phyloP scores from a whole-genome alignment of 176 grass and related monocot species.

The Aegilops bicornis region DNA sequence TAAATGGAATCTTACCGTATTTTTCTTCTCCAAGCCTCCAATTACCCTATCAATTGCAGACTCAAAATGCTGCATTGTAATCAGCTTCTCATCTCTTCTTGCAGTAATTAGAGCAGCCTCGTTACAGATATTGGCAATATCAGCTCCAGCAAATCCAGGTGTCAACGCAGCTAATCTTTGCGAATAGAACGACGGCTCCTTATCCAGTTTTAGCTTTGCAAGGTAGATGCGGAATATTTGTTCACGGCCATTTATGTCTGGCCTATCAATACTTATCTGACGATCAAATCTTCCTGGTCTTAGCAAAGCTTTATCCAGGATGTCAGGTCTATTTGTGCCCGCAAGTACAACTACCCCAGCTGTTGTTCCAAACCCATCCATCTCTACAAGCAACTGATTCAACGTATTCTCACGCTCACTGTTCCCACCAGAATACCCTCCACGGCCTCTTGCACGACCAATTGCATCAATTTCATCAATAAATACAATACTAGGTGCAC shows the following conservation, averaged over 20 bases:
- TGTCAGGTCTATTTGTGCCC: conserved; percentile 92
- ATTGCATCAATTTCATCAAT: conserved; percentile 98
- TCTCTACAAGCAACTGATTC: conserved; percentile 94
- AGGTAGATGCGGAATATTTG: conserved; percentile 93
- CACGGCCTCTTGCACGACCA: conserved; percentile 74
- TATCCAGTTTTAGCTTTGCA: conserved; percentile 88
- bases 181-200: conserved; percentile 84
- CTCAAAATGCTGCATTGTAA: conserved; percentile 89
- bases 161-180: conserved; percentile 90
- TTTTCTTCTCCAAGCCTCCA: conserved; percentile 96
- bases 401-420: conserved; percentile 90
- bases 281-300: conserved; percentile 96
- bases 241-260: conserved; percentile 85
- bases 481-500: conserved; percentile 88
- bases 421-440: conserved; percentile 62
- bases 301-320: conserved; percentile 90
- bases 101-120: conserved; percentile 89
- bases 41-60: conserved; percentile 89
- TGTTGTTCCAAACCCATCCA: conserved; percentile 97
- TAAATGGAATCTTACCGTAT: conserved; percentile 56
- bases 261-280: conserved; percentile 88
- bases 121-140: conserved; percentile 97
- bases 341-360: conserved; percentile 85
- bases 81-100: conserved; percentile 52
- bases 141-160: conserved; percentile 91